These are phyloP conservation scores for Aegilops umbellulata DNA, from an alignment of 176 grass and related monocot genomes.

Conservation along the genomic window DNA sequence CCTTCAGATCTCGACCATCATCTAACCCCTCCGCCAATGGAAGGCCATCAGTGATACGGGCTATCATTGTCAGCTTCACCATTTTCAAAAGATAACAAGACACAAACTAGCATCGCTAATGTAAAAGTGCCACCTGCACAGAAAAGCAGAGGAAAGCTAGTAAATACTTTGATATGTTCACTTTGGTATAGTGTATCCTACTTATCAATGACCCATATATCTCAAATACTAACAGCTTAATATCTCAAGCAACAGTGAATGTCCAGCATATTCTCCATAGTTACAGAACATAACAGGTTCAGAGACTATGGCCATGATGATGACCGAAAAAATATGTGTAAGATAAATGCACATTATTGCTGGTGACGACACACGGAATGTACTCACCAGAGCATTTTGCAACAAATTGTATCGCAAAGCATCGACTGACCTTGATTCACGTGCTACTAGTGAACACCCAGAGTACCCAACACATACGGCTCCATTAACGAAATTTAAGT, in stretches of 20 bases:
- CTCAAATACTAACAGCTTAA: background rate
- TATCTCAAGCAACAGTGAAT: background rate
- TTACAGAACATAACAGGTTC: background rate
- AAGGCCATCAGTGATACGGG: slow-evolving; percentile 81
- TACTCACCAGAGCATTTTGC: background rate
- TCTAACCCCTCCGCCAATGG: slow-evolving; percentile 83
- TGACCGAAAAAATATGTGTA: too few relatives aligned
- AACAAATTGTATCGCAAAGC: background rate
- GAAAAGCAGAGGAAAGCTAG: background rate
- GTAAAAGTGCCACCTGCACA: slow-evolving; percentile 31
- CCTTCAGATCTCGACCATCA: slow-evolving; percentile 75
- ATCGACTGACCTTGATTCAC: background rate
- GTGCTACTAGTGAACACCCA: background rate
- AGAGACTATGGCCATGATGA: background rate
- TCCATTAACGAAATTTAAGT: background rate
- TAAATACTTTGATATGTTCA: slow-evolving; percentile 18
- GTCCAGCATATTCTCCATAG: background rate
- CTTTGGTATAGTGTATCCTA: background rate
- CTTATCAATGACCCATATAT: background rate
- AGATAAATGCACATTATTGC: background rate
- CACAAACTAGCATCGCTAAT: slow-evolving; percentile 24
- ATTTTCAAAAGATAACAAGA: slow-evolving; percentile 33
- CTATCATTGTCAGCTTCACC: slow-evolving; percentile 98
- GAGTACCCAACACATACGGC: background rate
- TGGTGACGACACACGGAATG: background rate